Percentiles rank a stretch among this genome's conserved stretches.
Conservation (phyloP, 352 stramenopile genomes). For the Aphanomyces astaci region DNA sequence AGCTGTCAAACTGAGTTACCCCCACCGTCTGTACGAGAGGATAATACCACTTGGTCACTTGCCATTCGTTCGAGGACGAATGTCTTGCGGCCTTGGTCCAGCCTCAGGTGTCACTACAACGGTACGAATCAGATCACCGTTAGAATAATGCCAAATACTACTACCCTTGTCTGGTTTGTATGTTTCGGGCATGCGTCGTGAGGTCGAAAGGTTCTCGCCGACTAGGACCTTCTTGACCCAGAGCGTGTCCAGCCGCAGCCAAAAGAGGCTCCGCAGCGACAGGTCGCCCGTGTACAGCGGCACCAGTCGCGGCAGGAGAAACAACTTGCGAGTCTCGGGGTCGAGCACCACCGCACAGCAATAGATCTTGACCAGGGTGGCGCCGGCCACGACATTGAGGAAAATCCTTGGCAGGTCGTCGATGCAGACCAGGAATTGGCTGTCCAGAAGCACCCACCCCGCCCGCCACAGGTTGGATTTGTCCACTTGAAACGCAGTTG, state of each 20-base stretch:
- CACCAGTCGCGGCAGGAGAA: not conserved
- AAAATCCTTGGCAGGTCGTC: conserved; percentile 14
- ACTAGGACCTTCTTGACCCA: not conserved
- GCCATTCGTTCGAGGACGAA: too few species aligned
- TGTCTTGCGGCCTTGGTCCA: too few species aligned
- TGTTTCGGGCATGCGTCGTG: not conserved
- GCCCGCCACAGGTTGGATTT: not conserved
- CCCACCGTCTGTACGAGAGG: too few species aligned
- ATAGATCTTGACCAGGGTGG: not conserved
- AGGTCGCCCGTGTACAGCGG: not conserved
- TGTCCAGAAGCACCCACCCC: conserved; percentile 8
- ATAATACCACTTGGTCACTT: too few species aligned
- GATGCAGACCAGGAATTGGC: not conserved
- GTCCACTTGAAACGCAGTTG: conserved; percentile 11
- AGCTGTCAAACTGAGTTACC: too few species aligned
- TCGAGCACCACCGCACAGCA: not conserved
- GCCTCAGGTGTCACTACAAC: not conserved
- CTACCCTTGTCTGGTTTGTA: too few species aligned
- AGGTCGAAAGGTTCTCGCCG: not conserved
- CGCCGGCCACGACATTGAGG: not conserved
- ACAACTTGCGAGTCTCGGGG: not conserved
- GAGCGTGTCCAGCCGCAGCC: not conserved
- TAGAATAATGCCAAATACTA: too few species aligned
- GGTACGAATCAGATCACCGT: too few species aligned
- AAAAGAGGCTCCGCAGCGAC: not conserved